Evolutionary conservation across 1,284 basidiomycete genomes (phyloP), one percentile per base, ranked within the genome.

Genomic region (Inonotus obliquus): DNA sequence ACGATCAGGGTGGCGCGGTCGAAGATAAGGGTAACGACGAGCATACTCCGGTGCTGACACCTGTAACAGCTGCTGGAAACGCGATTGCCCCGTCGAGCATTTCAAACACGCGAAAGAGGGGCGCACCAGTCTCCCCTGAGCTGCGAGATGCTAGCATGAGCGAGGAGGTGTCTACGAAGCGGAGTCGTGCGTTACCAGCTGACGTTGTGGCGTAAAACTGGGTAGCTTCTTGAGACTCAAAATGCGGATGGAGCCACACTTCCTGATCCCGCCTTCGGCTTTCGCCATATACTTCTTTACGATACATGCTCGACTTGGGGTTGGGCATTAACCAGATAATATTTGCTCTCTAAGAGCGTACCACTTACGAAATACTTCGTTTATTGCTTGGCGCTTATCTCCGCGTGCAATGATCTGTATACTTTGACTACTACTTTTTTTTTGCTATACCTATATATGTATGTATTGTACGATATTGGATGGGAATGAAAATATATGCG

Each of bases 111-210:
- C 59, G 52, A 17, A 60, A 35, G 59, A 60, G 45, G 59, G 19
- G 17, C 7, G 53, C 59, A 19, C 21, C 53, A 3, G 35, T 19
- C 14, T 29, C 53, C 27, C 23, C 39, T 11, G 35, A 25, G 2
- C 21, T 23, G 9, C 41, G n/a, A 19, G 29, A 55, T 32, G 52
- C 52, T 32, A 27, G 44, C 19, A 39, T 35, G 25, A 27, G 41
- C n/a, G 59, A 51, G 10, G 52, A 49, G 53, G 52, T 41, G 29
- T 52, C 59, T n/a, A 51, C 59, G 27, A 60, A 60, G 51, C 59
- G 59, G 11, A 55, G 52, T 2, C 52, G 59, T 4, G 59, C 45
- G 1, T 17, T 52, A 1, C 29, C 51, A 4, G 51, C 51, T 14
- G 51, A 52, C 35, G 51, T 52, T n/a, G 51, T 27, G 13, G 25